Evolutionary conservation across 148 eudicot species (phyloP).

Genomic region (Chenopodium formosanum): DNA sequence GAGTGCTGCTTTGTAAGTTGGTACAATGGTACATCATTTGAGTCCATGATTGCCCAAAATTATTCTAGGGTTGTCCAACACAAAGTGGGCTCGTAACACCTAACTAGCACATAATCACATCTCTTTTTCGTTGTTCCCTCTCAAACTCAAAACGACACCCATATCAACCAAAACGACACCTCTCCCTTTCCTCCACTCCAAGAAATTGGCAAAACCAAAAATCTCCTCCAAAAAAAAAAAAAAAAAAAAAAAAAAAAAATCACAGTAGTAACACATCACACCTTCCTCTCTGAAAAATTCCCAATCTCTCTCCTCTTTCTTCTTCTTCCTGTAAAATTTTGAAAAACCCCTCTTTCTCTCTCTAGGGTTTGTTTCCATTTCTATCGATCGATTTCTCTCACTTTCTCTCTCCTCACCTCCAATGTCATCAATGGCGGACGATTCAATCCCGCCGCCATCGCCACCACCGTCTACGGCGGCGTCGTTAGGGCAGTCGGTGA

Average conservation of each 20-base stretch:
- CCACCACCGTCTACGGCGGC: slow-evolving; percentile 27
- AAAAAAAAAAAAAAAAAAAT: no score
- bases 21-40: no score
- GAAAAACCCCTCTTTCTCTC: slow-evolving; percentile 6
- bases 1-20: no score
- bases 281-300: neutral
- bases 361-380: slow-evolving; percentile 18
- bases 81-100: slow-evolving; percentile 15
- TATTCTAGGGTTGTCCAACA: neutral
- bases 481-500: slow-evolving; percentile 63
- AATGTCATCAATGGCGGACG: slow-evolving; percentile 38
- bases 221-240: no score
- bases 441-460: slow-evolving; percentile 32
- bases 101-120: slow-evolving; percentile 9
- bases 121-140: neutral
- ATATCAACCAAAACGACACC: neutral
- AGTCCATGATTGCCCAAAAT: neutral
- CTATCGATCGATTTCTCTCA: neutral
- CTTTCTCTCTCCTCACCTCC: neutral
- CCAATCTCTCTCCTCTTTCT: neutral
- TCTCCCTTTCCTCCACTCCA: slow-evolving; percentile 13
- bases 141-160: neutral
- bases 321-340: neutral
- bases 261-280: no score
- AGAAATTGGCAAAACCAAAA: slow-evolving; percentile 6